Conservation (phyloP, 75 land plant species). For the Pseudotsuga menziesii region DNA sequence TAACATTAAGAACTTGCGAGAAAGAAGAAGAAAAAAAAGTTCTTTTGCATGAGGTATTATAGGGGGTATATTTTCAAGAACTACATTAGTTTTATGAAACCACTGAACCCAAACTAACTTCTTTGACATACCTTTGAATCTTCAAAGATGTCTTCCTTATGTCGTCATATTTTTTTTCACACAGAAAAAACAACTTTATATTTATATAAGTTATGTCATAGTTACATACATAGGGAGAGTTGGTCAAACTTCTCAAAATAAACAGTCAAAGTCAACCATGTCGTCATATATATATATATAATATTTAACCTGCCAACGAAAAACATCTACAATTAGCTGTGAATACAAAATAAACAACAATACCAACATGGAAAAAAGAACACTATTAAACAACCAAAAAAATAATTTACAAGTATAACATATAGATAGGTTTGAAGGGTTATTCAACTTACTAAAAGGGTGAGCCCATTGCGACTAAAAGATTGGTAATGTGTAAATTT, state of each 20-base stretch:
- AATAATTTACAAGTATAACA: not conserved
- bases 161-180: too few species aligned
- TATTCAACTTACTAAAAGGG: conserved; percentile 52
- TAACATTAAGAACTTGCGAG: conserved; percentile 80
- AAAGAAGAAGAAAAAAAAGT: conserved; percentile 87
- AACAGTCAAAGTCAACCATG: too few species aligned
- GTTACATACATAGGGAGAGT: too few species aligned
- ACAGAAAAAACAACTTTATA: too few species aligned
- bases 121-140: conserved; percentile 54
- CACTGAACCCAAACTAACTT: conserved; percentile 86
- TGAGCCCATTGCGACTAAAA: conserved; percentile 67
- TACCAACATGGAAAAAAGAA: not conserved
- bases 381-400: not conserved
- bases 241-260: too few species aligned
- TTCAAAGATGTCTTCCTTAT: conserved; percentile 86
- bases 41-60: conserved; percentile 63
- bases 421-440: not conserved
- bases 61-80: conserved; percentile 65
- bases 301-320: conserved; percentile 49
- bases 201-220: too few species aligned
- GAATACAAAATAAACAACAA: not conserved
- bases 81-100: conserved; percentile 93
- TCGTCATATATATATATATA: too few species aligned
- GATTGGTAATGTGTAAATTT: conserved; percentile 66
- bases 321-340: not conserved